Evolutionary conservation across 176 grass and related monocot species (phyloP), one percentile per base, ranked within the genome.

Genomic region (Avena sativa): DNA sequence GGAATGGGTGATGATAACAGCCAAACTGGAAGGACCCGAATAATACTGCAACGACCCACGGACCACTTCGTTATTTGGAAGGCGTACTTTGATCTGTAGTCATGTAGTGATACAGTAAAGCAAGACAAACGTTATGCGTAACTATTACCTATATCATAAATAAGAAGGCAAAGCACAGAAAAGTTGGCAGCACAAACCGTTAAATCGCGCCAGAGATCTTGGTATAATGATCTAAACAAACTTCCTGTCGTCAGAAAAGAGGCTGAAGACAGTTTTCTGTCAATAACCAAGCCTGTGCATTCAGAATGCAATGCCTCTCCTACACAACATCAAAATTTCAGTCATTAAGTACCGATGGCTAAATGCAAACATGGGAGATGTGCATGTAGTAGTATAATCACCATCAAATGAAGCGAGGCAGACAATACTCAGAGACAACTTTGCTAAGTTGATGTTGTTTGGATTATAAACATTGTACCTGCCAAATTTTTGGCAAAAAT

Each of bases 331-430:
- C 1, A 28, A 15, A 49, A 48, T 73, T 74, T 74, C 46, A 74
- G 44, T 74, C 71, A 74, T 3, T 74, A 74, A 74, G 46, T 26
- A 75, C 23, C 51, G 12, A 17, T 28, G 32, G 6, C 25, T 75
- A 75, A 75, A 51, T 75, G 25, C 5, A 75, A 4, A 75, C 6
- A 51, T 9, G 48, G 13, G 14, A 75, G 51, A 28, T 51, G 21
- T 16, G 72, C 47, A 75, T 17, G 28, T 30, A 75, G 46, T 51
- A 4, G 46, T 75, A 75, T 51, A 75, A 50, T 75, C 47, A 75
- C 72, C 72, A 51, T 75, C 6, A 75, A 75, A 75, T 51, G 72
- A 75, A 75, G 72, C n/a, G 15, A 75, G 21, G 6, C 47, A 75
- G 21, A 75, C 8, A 51, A 75, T 26, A 2, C n/a, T 75, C 8